Conservation (phyloP, 2,329 filamentous ascomycete species). For the Ceratocystis huliohia region DNA sequence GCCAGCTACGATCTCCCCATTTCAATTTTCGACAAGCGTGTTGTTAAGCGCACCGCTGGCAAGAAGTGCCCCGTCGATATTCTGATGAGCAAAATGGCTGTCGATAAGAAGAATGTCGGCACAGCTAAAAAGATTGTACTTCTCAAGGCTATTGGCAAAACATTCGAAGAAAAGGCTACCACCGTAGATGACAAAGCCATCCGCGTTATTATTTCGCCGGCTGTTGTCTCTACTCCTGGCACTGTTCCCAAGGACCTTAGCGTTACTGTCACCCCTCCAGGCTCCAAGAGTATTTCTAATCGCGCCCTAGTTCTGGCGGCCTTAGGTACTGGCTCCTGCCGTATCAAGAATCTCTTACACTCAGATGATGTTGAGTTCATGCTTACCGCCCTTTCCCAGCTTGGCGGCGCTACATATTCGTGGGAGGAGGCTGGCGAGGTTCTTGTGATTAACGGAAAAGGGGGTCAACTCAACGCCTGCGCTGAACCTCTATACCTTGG, state of each 20-base stretch:
- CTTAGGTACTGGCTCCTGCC: conserved; percentile 71
- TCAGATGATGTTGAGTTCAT: conserved; percentile 97
- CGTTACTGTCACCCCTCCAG: conserved; percentile 73
- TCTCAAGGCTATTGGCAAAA: conserved; percentile 77
- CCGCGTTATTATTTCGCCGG: conserved; percentile 67
- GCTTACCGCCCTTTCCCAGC: conserved; percentile 75
- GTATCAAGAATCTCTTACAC: conserved; percentile 83
- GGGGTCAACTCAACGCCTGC: conserved; percentile 70
- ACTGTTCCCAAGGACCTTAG: conserved; percentile 47
- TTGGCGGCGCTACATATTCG: conserved; percentile 75
- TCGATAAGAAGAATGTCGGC: conserved; percentile 98
- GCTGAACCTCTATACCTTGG: conserved; percentile 74
- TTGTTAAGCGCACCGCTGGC: conserved; percentile 69
- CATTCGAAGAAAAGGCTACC: conserved; percentile 75
- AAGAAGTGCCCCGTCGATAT: conserved; percentile 80
- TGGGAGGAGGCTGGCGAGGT: conserved; percentile 95
- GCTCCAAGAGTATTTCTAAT: conserved; percentile 97
- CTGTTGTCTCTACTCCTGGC: conserved; percentile 60
- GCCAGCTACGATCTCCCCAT: conserved; percentile 86
- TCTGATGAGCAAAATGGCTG: conserved; percentile 82
- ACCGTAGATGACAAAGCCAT: conserved; percentile 80
- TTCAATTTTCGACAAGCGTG: conserved; percentile 68
- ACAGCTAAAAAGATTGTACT: conserved; percentile 92
- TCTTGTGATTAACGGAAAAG: conserved; percentile 77
- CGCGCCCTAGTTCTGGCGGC: conserved; percentile 87